Conservation (phyloP, 306 rosid genomes). For the Fragaria nilgerrensis region DNA sequence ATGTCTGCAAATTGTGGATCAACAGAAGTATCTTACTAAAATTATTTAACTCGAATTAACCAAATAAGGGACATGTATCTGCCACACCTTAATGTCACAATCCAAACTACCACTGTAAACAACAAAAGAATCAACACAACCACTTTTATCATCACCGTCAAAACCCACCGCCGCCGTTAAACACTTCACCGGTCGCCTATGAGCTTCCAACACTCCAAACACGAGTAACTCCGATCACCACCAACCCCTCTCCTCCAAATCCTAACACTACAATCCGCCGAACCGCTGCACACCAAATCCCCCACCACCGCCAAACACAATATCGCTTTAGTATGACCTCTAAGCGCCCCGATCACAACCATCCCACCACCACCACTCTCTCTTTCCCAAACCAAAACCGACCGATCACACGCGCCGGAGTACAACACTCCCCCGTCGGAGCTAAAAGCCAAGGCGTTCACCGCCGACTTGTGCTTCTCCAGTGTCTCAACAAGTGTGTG, state of each 20-base stretch:
- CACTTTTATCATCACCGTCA: background rate
- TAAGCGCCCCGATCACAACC: slow-evolving; percentile 61
- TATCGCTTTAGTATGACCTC: slow-evolving; percentile 66
- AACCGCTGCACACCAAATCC: slow-evolving; percentile 71
- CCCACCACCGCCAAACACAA: slow-evolving; percentile 53
- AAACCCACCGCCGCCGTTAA: slow-evolving; percentile 41
- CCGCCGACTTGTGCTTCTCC: slow-evolving; percentile 69
- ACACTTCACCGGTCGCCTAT: slow-evolving; percentile 54
- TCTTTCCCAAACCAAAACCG: slow-evolving; percentile 65
- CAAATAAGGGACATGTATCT: slow-evolving; percentile 31
- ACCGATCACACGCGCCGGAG: slow-evolving; percentile 77
- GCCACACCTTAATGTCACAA: slow-evolving; percentile 62
- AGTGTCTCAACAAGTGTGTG: slow-evolving; percentile 27
- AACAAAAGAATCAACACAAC: slow-evolving; percentile 29
- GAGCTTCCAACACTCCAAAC: slow-evolving; percentile 64
- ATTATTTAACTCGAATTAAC: background rate
- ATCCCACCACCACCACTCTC: background rate
- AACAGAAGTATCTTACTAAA: too few species aligned
- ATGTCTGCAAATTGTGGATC: too few species aligned
- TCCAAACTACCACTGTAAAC: slow-evolving; percentile 68
- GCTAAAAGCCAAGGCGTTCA: slow-evolving; percentile 63
- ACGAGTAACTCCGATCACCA: slow-evolving; percentile 32
- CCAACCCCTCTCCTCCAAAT: slow-evolving; percentile 57
- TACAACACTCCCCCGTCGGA: slow-evolving; percentile 47
- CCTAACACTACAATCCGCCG: slow-evolving; percentile 65